Conservation (phyloP, 768 basidiomycete genomes). For the Ramaria sp. region DNA sequence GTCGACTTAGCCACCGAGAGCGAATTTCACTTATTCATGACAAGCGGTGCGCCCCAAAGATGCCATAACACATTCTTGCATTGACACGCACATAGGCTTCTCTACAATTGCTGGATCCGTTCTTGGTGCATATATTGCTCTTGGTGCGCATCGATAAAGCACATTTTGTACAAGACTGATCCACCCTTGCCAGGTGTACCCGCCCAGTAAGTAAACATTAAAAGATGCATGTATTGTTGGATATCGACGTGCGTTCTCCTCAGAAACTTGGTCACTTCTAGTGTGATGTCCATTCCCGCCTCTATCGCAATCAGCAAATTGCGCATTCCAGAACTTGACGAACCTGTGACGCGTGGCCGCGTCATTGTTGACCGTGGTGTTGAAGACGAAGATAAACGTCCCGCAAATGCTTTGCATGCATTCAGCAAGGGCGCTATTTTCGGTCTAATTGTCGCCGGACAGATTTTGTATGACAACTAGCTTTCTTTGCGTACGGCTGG, state of each 20-base stretch:
- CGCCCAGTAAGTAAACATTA: constrained; percentile 26
- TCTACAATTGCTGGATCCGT: constrained; percentile 91
- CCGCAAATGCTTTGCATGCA: constrained; percentile 79
- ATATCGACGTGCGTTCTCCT: background rate
- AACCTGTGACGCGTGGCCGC: constrained; percentile 75
- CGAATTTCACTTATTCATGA: constrained; percentile 83
- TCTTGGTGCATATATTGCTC: constrained; percentile 67
- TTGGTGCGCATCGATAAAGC: constrained; percentile 30
- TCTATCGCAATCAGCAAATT: constrained; percentile 89
- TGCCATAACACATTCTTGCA: constrained; percentile 1
- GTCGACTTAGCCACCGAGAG: constrained; percentile 75
- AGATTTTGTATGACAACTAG: constrained; percentile 50
- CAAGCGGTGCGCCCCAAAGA: constrained; percentile 42
- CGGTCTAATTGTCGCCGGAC: constrained; percentile 77
- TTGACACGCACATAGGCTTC: constrained; percentile 36
- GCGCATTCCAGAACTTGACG: constrained; percentile 73
- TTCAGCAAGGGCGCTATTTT: constrained; percentile 80
- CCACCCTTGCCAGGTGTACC: constrained; percentile 32
- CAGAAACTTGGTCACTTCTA: constrained; percentile 68
- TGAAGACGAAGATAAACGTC: constrained; percentile 35
- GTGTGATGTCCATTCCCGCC: constrained; percentile 92
- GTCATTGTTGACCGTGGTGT: constrained; percentile 76
- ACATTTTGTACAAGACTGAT: background rate
- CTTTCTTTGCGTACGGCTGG: background rate
- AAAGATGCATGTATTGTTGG: background rate